Conservation (phyloP, 2,329 filamentous ascomycete genomes). For the Diaporthe destruens region DNA sequence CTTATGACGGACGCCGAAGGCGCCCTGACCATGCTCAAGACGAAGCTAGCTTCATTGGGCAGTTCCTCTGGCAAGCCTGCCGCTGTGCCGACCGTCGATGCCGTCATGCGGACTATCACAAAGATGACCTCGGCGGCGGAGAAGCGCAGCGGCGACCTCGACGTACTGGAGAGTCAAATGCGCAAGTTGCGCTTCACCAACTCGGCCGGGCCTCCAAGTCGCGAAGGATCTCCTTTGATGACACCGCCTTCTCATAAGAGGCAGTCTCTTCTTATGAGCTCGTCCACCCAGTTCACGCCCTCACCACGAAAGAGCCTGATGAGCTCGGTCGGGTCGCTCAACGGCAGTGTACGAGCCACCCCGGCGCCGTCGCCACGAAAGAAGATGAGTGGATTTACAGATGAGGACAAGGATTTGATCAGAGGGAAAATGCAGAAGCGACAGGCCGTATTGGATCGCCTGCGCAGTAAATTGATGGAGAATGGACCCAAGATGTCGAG, state of each 20-base stretch:
- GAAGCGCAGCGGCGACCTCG: conserved; percentile 90
- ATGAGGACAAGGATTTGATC: conserved; percentile 68
- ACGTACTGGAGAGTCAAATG: conserved; percentile 89
- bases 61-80: conserved; percentile 60
- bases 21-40: conserved; percentile 81
- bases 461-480: conserved; percentile 63
- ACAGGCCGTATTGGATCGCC: conserved; percentile 64
- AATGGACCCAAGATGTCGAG: conserved; percentile 64
- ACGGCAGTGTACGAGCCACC: conserved; percentile 46
- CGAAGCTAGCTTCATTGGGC: conserved; percentile 75
- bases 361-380: conserved; percentile 65
- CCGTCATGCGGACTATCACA: conserved; percentile 88
- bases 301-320: conserved; percentile 54
- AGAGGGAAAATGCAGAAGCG: conserved; percentile 67
- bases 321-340: conserved; percentile 56
- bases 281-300: conserved; percentile 47
- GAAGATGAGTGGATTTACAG: conserved; percentile 72
- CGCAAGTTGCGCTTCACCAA: conserved; percentile 60
- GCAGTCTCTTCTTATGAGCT: conserved; percentile 52
- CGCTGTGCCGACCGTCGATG: conserved; percentile 86
- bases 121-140: conserved; percentile 96
- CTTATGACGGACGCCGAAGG: conserved; percentile 85
- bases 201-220: conserved; percentile 48
- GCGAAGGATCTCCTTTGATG: conserved; percentile 56
- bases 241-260: conserved; percentile 54